Evolutionary conservation across 2,329 filamentous ascomycete species (phyloP), one percentile per base, ranked within the genome.

Genomic region (Blastomyces gilchristii): DNA sequence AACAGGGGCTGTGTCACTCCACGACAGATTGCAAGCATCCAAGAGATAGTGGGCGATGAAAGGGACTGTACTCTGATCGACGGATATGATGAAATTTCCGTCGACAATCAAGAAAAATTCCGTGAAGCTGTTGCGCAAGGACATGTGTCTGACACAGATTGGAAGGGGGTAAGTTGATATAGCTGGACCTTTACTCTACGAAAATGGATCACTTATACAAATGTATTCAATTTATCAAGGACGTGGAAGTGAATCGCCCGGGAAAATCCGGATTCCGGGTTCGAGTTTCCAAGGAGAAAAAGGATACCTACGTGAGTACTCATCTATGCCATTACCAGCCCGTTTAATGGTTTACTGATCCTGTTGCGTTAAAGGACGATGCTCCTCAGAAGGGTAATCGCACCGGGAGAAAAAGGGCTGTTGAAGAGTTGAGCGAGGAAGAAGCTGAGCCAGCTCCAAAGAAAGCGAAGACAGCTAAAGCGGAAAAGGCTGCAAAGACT

Each of bases 1-100:
- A 57, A 62, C 60, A 96, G 92, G 92, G 92, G 93, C 39, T 97
- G 93, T 70, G 85, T 92, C 45, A 96, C 91, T 18, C 91, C 91
- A 28, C 80, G 82, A 62, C 85, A 90, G 70, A 78, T 97, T 64
- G 71, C 79, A 63, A 87, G 89, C 58, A 83, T 86, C 64, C 80
- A 86, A 6, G 74, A 78, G 8, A 81, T 86, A 65, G 78, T 77
- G 6, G 77, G 76, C 25, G 67, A 77, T 45, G 79, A 76, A 39
- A 75, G 75, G 1, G 82, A 91, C 65, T 83, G 84, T 69, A 84
- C 89, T 54, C 76, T 83, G 64, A 80, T 97, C 63, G 90, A 96
- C 72, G 91, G 90, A 64, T 95, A 84, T 67, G 90, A 95, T 28
- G 90, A 94, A 66, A 76, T 96, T 2, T 77, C 86, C 47, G 77